Conservation (phyloP, 495 filamentous ascomycete species). For the Amphirosellinia nigrospora region DNA sequence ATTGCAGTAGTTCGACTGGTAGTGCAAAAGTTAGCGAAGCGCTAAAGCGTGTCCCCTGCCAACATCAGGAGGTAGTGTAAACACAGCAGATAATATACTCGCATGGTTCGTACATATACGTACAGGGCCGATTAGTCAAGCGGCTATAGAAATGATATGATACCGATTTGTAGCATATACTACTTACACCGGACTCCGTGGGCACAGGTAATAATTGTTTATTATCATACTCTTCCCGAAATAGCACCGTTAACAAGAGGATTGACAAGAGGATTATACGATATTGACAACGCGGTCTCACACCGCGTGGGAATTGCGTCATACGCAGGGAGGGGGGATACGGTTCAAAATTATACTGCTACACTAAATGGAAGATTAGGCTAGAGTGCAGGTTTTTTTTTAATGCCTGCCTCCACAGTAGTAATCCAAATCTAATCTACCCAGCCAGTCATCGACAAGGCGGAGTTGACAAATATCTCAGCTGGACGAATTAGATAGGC, state of each 20-base stretch:
- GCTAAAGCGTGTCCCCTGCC: not conserved
- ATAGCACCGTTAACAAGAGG: not conserved
- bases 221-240: no score
- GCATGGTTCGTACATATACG: no score
- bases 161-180: no score
- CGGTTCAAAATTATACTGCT: not conserved
- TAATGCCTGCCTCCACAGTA: not conserved
- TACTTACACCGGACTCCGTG: no score
- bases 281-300: not conserved
- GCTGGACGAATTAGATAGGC: not conserved
- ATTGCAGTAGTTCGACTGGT: no score
- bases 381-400: not conserved
- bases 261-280: not conserved
- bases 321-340: not conserved
- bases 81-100: no score
- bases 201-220: no score
- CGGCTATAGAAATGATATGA: not conserved
- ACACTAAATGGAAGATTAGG: not conserved
- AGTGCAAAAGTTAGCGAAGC: not conserved
- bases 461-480: constrained; percentile 21
- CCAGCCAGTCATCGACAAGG: not conserved
- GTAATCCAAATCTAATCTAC: constrained; percentile 1
- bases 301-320: not conserved
- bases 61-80: no score
- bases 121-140: not conserved